phyloP scores from a whole-genome alignment of 1,139 yeast genomes.

The Geotrichum klebahnii region DNA sequence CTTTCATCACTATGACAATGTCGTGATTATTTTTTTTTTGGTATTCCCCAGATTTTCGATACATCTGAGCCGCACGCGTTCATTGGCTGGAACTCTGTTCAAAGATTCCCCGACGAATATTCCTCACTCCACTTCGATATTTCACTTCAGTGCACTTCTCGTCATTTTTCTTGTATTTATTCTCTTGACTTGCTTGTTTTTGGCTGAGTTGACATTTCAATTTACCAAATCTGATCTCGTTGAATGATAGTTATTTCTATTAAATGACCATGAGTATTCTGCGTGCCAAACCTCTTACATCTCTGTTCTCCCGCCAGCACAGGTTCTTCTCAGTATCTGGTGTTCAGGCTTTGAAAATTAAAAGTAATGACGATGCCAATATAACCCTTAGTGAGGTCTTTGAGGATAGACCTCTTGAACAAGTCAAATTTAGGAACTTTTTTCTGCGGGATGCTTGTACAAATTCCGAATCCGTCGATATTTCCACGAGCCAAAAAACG shows the following conservation, averaged over 20 bases:
- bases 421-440: slow-evolving; percentile 48
- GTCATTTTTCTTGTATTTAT: too few relatives aligned
- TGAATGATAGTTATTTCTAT: too few relatives aligned
- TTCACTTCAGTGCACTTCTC: too few relatives aligned
- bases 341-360: not conserved
- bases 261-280: not conserved
- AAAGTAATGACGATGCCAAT: slow-evolving; percentile 2
- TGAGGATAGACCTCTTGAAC: slow-evolving; percentile 13
- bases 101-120: too few relatives aligned
- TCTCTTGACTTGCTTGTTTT: too few relatives aligned
- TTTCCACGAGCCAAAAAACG: slow-evolving; percentile 55
- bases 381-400: slow-evolving; percentile 13
- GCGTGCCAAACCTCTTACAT: not conserved
- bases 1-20: too few relatives aligned
- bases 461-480: slow-evolving; percentile 51
- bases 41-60: slow-evolving; percentile 7
- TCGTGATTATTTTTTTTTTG: not conserved
- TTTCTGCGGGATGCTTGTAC: slow-evolving; percentile 66
- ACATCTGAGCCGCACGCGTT: not conserved
- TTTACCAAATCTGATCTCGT: too few relatives aligned
- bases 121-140: too few relatives aligned
- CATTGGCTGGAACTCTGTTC: not conserved
- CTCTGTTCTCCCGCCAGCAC: not conserved
- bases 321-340: slow-evolving; percentile 9
- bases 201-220: too few relatives aligned